These are phyloP conservation scores for Biscogniauxia mediterranea DNA, from an alignment of 2,329 filamentous ascomycete genomes.

Conservation along the genomic window DNA sequence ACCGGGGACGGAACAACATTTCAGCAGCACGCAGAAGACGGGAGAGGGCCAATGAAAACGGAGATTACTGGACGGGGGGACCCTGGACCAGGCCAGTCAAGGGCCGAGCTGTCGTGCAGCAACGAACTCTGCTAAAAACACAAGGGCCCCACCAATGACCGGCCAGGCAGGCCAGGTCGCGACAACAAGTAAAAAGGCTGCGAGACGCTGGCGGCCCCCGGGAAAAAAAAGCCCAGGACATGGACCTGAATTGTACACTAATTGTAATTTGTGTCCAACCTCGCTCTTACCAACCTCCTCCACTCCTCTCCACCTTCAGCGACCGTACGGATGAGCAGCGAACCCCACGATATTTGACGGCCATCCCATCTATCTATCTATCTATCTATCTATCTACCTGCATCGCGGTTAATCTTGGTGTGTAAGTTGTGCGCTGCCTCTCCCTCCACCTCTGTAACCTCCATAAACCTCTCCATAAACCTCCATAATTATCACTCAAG, in stretches of 20 bases:
- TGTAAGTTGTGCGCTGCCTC: slow-evolving; percentile 19
- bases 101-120: slow-evolving; percentile 28
- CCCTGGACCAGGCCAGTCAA: not conserved
- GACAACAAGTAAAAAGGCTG: slow-evolving; percentile 15
- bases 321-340: slow-evolving; percentile 25
- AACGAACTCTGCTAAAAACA: slow-evolving; percentile 21
- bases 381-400: slow-evolving; percentile 2
- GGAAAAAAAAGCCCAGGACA: slow-evolving; percentile 15
- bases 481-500: no score
- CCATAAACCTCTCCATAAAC: no score
- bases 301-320: slow-evolving; percentile 18
- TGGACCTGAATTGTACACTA: slow-evolving; percentile 4
- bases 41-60: not conserved
- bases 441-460: slow-evolving; percentile 5
- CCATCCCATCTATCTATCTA: slow-evolving; percentile 15
- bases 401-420: slow-evolving; percentile 19
- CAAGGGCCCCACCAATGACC: slow-evolving; percentile 19
- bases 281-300: slow-evolving; percentile 26
- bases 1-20: slow-evolving; percentile 1
- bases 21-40: not conserved
- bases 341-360: slow-evolving; percentile 25
- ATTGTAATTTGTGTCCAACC: slow-evolving; percentile 20
- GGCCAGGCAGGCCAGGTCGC: slow-evolving; percentile 23
- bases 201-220: slow-evolving; percentile 18
- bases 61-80: slow-evolving; percentile 3